A percentile compares a stretch with the other conserved stretches of the same genome.
Conservation (phyloP, 305 asterid genomes). For the Petunia hybrid region DNA sequence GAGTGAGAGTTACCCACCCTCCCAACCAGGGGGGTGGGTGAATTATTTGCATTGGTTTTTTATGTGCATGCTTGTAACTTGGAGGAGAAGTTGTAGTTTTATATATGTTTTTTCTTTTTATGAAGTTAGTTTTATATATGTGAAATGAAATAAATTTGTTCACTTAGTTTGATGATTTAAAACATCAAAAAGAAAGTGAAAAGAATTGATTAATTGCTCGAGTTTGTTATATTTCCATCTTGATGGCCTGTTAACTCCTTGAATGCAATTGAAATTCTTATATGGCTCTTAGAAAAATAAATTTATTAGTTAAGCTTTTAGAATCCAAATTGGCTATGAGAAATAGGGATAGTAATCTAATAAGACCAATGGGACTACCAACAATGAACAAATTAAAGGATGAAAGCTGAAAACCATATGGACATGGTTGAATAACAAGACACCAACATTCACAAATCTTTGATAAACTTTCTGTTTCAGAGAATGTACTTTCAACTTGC, state of each 20-base stretch:
- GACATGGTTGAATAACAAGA: background rate
- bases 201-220: background rate
- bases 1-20: background rate
- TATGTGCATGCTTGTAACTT: no score
- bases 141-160: background rate
- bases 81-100: background rate
- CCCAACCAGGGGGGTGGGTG: background rate
- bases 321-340: background rate
- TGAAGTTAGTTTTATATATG: background rate
- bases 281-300: background rate
- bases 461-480: background rate
- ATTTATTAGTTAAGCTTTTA: background rate
- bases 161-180: background rate
- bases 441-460: background rate
- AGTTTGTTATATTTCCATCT: background rate
- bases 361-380: background rate
- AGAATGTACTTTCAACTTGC: background rate
- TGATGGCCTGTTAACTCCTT: background rate
- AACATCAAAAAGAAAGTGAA: background rate
- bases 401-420: background rate
- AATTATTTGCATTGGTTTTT: no score
- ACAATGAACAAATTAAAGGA: background rate
- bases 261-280: background rate
- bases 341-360: background rate
- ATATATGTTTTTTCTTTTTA: background rate